These are phyloP conservation scores for Primulina huaijiensis DNA, from an alignment of 257 asterid species.

Conservation along the genomic window DNA sequence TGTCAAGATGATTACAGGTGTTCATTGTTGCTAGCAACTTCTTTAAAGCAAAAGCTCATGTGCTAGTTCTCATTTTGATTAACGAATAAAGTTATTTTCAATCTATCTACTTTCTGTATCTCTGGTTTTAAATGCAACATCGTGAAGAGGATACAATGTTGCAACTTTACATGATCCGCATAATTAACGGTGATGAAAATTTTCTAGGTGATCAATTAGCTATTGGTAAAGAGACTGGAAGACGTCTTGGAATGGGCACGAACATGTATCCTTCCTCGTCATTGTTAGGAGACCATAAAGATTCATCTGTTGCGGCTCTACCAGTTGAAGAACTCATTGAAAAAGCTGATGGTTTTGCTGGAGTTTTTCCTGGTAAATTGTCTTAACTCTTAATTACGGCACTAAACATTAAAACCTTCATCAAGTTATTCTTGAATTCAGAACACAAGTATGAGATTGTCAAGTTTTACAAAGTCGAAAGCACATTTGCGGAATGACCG, in stretches of 20 bases:
- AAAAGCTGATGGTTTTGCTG: slow-evolving; percentile 70
- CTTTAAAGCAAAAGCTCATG: neutral
- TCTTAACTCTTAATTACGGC: neutral
- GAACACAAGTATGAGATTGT: slow-evolving; percentile 74
- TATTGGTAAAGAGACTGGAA: slow-evolving; percentile 58
- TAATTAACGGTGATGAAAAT: neutral
- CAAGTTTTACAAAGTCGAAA: slow-evolving; percentile 46
- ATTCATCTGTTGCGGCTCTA: slow-evolving; percentile 39
- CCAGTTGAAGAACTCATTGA: slow-evolving; percentile 57
- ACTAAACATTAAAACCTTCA: neutral
- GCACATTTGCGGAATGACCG: slow-evolving; percentile 73
- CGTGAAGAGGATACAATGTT: neutral
- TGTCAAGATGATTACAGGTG: slow-evolving; percentile 73
- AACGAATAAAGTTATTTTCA: neutral
- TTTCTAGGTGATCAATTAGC: slow-evolving; percentile 58
- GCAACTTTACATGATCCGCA: neutral
- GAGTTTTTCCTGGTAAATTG: slow-evolving; percentile 57
- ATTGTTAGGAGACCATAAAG: slow-evolving; percentile 52
- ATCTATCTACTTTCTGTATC: slow-evolving; percentile 3
- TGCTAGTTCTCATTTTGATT: neutral
- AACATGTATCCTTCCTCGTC: slow-evolving; percentile 68
- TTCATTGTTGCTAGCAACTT: neutral
- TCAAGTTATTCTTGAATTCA: slow-evolving; percentile 19
- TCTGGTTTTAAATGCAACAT: neutral
- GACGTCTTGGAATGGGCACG: slow-evolving; percentile 67